Evolutionary conservation across 768 basidiomycete species (phyloP), one percentile per base, ranked within the genome.

Genomic region (Lentinula aciculospora): DNA sequence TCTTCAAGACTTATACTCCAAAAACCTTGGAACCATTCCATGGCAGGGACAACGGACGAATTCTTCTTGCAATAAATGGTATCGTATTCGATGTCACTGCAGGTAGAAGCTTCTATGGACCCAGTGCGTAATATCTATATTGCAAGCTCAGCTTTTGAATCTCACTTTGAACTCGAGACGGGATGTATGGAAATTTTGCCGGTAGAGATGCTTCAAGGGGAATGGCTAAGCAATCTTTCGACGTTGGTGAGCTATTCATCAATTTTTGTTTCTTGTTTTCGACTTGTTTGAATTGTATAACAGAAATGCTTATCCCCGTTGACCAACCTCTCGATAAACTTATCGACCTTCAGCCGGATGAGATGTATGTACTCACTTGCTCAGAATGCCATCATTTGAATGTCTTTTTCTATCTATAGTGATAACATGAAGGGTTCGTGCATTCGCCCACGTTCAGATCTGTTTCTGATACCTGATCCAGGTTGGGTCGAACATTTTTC

Each of bases 171-270:
- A 46, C 40, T 28, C n/a, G 63, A 97, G 96, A 86, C 65, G 96
- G 95, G 0, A 92, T 94, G 82, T 98, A 98, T 67, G 94, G 93
- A 29, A 96, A 95, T 72, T 98, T 99, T 76, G 95, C 97, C 2
- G 97, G 96, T 4, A 74, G 95, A 49, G 96, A 99, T 72, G 96
- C 96, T 1, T 95, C 92, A 15, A 77, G 95, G 36, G 95, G 96
- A 4, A 95, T 98, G 91, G 96, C 96, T 6, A 97, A 95, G 72
- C 95, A 98, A 73, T 96, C 94, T 2, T 98, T 97, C 63, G 95
- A 95, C 64, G 29, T 76, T n/a, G 92, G 94, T 92, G 65, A 53
- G 88, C 66, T 34, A 40, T n/a, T 21, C 27, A 27, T 40, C 53
- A 17, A 23, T n/a, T 47, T 31, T 32, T 13, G 27, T n/a, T 19